Percentiles rank a stretch among this genome's conserved stretches.
Conservation (phyloP, 805 yeast genomes). For the Candida oleophila region DNA sequence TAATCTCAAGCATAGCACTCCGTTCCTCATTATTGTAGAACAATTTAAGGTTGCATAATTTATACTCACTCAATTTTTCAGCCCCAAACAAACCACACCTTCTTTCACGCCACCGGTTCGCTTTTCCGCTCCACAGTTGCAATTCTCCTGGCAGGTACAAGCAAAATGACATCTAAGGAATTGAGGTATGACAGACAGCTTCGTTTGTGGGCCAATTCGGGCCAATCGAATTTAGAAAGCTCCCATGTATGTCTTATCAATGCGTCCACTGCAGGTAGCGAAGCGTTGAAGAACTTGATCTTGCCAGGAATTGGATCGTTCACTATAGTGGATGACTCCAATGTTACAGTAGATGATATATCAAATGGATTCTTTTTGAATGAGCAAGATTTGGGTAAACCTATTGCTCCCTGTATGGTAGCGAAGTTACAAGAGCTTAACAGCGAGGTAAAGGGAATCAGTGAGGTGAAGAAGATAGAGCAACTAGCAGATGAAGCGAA, state of each 20-base stretch:
- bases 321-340: conserved; percentile 52
- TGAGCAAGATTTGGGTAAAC: conserved; percentile 41
- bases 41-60: no score
- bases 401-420: conserved; percentile 39
- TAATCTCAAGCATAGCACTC: background rate
- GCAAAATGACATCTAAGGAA: conserved; percentile 10
- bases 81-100: no score
- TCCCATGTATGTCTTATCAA: conserved; percentile 64
- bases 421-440: conserved; percentile 55
- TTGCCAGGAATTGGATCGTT: conserved; percentile 70
- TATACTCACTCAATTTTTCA: no score
- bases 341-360: conserved; percentile 44
- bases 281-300: conserved; percentile 72
- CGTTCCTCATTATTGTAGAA: no score
- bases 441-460: conserved; percentile 49
- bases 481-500: conserved; percentile 11
- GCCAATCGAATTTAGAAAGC: conserved; percentile 60
- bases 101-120: no score
- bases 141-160: no score
- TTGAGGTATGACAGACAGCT: conserved; percentile 82
- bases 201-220: conserved; percentile 79
- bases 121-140: no score
- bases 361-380: conserved; percentile 63
- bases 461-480: conserved; percentile 11
- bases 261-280: conserved; percentile 59